These are phyloP conservation scores for Letharia lupina DNA, from an alignment of 495 filamentous ascomycete species.

Conservation along the genomic window DNA sequence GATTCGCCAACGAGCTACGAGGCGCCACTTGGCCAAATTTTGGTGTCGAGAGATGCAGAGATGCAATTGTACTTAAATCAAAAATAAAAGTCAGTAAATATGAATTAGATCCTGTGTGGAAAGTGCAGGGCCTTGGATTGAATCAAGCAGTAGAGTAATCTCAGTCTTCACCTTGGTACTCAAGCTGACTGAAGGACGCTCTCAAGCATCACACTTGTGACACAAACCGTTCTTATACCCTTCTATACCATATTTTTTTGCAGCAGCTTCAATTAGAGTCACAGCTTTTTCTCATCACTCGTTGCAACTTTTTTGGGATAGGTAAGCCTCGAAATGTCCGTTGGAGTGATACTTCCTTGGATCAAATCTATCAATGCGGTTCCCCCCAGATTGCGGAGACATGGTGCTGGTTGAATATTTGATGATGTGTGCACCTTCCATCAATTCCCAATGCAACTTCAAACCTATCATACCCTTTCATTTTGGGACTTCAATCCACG, in stretches of 20 bases:
- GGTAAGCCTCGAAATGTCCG: not conserved
- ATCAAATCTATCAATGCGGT: not conserved
- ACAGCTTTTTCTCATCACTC: not conserved
- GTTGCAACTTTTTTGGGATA: not conserved
- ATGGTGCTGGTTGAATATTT: not conserved
- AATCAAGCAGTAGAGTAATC: too few species aligned
- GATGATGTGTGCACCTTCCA: not conserved
- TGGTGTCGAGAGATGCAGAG: too few species aligned
- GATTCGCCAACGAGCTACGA: not conserved
- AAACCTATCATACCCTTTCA: not conserved
- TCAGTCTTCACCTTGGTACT: too few species aligned
- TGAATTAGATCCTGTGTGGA: too few species aligned
- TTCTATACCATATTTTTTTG: not conserved
- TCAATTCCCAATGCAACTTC: not conserved
- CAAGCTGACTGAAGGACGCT: not conserved
- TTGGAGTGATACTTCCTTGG: not conserved
- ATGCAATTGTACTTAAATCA: too few species aligned
- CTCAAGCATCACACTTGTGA: not conserved
- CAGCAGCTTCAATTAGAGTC: not conserved
- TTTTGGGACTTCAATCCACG: not conserved
- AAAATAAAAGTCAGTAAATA: too few species aligned
- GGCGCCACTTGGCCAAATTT: too few species aligned
- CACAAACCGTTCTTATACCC: not conserved
- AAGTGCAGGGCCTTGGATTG: too few species aligned
- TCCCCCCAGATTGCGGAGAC: not conserved